Evolutionary conservation across 2,329 filamentous ascomycete genomes (phyloP), one percentile per base, ranked within the genome.

Genomic region (Aureobasidium sp.): DNA sequence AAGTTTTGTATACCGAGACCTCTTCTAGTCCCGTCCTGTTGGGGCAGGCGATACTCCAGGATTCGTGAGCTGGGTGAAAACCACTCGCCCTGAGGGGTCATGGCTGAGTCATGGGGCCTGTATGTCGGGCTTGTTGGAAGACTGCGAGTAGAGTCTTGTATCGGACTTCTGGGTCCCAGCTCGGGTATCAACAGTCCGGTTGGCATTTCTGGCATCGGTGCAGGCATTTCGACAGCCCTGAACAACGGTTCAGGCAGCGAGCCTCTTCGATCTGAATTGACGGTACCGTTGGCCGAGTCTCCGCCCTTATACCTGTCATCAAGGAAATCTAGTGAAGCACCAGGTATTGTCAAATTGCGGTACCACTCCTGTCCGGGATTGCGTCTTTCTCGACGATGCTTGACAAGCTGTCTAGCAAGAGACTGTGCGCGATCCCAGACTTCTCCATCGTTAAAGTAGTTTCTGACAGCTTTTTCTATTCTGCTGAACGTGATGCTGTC

Each of bases 351-450:
- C 9, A 55, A 36, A 20, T 29, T 29, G 23, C 37, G 51, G 51
- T 34, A 50, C 47, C 47, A 50, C 10, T 50, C 47, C 9, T 50
- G 29, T 3, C 47, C 47, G 23, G 47, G 47, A n/a, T 20, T 32
- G 47, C 47, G 42, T 60, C 34, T 61, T 17, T 37, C 15, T n/a
- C 57, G 44, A 20, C 57, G 57, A 50, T 61, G 26, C 8, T 61
- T 37, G 8, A 61, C 57, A 15, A 61, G 26, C 27, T 42, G 15
- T 34, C 27, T 37, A 6, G 57, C 57, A 23, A 61, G 47, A 27
- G 1, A 2, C 10, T 29, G 39, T 26, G 48, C 9, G 7, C 32
- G 10, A 3, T 41, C 5, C 20, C 44, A 17, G 17, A 50, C 34
- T 5, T 9, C 32, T 12, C n/a, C 20, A 4, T 61, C 26, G 10